These are phyloP conservation scores for Nyssa sinensis DNA, from an alignment of 148 eudicot genomes.

Conservation along the genomic window DNA sequence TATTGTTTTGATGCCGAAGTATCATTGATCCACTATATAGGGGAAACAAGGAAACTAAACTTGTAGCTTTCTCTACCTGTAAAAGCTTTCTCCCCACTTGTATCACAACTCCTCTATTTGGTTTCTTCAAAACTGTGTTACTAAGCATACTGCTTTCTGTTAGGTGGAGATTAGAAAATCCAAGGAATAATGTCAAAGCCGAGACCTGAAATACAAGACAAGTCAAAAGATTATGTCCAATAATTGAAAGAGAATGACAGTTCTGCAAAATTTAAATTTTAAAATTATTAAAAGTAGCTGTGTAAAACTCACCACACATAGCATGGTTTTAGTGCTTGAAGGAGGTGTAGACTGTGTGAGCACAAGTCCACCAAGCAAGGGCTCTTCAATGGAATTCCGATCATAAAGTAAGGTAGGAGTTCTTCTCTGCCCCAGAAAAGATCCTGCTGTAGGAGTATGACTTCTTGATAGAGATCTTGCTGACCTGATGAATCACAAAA, in stretches of 20 bases:
- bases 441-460: slow-evolving; percentile 53
- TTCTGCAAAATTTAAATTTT: not conserved
- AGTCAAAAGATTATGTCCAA: not conserved
- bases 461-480: slow-evolving; percentile 70
- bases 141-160: slow-evolving; percentile 17
- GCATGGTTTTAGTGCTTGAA: slow-evolving; percentile 42
- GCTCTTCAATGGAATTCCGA: slow-evolving; percentile 37
- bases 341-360: slow-evolving; percentile 36
- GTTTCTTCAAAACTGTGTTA: slow-evolving; percentile 17
- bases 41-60: not conserved
- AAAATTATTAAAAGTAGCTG: slow-evolving; percentile 6
- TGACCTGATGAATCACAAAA: slow-evolving; percentile 47
- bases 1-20: not conserved
- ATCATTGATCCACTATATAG: not conserved
- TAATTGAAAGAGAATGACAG: not conserved
- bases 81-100: slow-evolving; percentile 54
- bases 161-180: slow-evolving; percentile 32
- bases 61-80: slow-evolving; percentile 35
- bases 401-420: slow-evolving; percentile 16
- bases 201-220: slow-evolving; percentile 38
- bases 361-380: slow-evolving; percentile 51
- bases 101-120: slow-evolving; percentile 30
- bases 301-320: slow-evolving; percentile 62
- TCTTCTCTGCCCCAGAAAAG: slow-evolving; percentile 39
- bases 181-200: slow-evolving; percentile 40